Base-by-base conservation (phyloP, 129 eudicot genomes). In the Ambrosia trifida region DNA sequence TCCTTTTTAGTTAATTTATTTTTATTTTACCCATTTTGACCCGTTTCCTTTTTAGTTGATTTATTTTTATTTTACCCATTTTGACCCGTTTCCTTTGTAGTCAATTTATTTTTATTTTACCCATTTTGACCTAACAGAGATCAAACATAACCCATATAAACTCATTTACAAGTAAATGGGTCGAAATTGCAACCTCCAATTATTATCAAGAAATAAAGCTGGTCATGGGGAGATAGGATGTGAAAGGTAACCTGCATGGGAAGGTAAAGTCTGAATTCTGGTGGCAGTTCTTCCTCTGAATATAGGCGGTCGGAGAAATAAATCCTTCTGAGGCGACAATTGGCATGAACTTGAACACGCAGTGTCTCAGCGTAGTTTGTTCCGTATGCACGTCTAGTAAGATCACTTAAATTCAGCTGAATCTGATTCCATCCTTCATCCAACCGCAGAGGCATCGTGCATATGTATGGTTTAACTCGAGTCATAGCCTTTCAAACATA, bases 391-490 rank as follows among this genome's bases (percentile, higher is more conserved):
- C 99, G 86, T 68, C 95, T 81, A 33, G 97, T 95, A 45, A 86
- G 81, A 76, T 95, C 99, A 66, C 88, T 77, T 51, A 95, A 94
- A 81, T 95, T 95, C 76, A 95, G 78, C 73, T 90, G 99, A 44
- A 95, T 88, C 81, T 95, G 99, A 76, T 95, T 95, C 99, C 99
- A 95, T 38, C 97, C 99, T 36, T 95, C 99, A 64, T 95, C 99
- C 95, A 95, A 52, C 78, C 74, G 80, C 83, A 90, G 74, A 3
- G 99, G 97, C 99, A 95, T 90, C n/a, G 99, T 95, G 87, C 99
- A 95, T 41, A 95, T 90, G 62, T 75, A 95, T 12, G 99, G 99
- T 66, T 95, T 90, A 65, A 95, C 99, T 70, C 99, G 81, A 20
- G 99, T 95, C 74, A 88, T 83, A 62, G 88, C 89, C 99, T 95